These are phyloP conservation scores for Myrmaecium sp. DNA, from an alignment of 2,329 filamentous ascomycete genomes.

Conservation along the genomic window DNA sequence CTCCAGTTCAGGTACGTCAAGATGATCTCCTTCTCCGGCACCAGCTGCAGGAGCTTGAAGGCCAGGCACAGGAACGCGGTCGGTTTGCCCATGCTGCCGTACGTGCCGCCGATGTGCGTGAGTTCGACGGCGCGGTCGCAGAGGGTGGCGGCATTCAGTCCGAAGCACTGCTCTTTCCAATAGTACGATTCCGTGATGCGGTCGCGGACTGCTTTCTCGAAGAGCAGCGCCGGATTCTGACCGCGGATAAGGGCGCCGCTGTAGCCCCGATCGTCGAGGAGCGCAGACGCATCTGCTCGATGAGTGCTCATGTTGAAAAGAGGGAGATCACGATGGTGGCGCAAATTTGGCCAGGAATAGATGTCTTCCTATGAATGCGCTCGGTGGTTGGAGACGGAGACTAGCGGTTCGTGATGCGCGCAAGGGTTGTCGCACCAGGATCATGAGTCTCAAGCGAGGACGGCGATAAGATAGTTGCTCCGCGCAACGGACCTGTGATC, in stretches of 20 bases:
- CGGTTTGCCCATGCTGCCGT: slow-evolving; percentile 68
- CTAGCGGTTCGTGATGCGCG: no score
- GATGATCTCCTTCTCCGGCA: slow-evolving; percentile 62
- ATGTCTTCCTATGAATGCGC: slow-evolving; percentile 9
- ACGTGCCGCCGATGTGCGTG: slow-evolving; percentile 72
- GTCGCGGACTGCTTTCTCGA: slow-evolving; percentile 90
- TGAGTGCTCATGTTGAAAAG: slow-evolving; percentile 36
- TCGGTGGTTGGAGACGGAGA: background rate
- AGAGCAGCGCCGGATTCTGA: slow-evolving; percentile 84
- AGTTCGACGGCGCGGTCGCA: slow-evolving; percentile 82
- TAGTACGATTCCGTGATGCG: slow-evolving; percentile 92
- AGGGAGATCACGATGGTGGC: no score
- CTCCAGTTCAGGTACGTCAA: slow-evolving; percentile 60
- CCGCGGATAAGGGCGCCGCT: slow-evolving; percentile 62
- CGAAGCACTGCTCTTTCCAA: slow-evolving; percentile 98
- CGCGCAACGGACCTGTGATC: no score
- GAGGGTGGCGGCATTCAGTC: slow-evolving; percentile 63
- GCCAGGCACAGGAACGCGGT: slow-evolving; percentile 86
- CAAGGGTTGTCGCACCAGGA: no score
- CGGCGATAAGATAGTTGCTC: no score
- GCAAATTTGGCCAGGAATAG: slow-evolving; percentile 30
- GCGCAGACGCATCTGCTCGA: slow-evolving; percentile 56
- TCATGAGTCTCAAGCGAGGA: no score
- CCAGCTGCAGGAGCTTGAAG: slow-evolving; percentile 85
- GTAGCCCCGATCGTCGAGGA: slow-evolving; percentile 85